These are phyloP conservation scores for Xylariaceae sp. DNA, from an alignment of 2,329 filamentous ascomycete species.

Conservation along the genomic window DNA sequence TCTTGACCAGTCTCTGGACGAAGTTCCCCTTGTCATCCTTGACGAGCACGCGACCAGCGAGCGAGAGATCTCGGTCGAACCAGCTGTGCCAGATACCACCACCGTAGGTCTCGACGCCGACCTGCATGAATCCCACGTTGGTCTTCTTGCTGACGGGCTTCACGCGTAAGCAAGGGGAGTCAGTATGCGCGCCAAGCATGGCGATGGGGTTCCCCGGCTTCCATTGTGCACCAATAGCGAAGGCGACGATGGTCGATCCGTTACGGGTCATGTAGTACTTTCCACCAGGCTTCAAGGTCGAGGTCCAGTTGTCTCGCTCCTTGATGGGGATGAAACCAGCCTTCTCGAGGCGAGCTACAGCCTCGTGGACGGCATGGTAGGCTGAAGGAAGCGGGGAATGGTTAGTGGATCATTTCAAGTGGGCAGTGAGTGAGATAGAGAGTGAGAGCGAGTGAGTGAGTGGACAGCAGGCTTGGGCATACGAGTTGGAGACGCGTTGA, in stretches of 20 bases:
- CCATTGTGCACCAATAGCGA: conserved; percentile 88
- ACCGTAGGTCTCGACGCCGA: conserved; percentile 94
- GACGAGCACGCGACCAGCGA: conserved; percentile 84
- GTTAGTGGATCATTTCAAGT: conserved; percentile 17
- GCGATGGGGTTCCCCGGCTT: conserved; percentile 82
- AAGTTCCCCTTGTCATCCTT: conserved; percentile 67
- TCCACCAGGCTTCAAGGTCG: conserved; percentile 72
- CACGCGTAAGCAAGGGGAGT: conserved; percentile 84
- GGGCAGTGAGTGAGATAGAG: too few species aligned
- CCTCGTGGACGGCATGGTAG: conserved; percentile 85
- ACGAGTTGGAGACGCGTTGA: conserved; percentile 94
- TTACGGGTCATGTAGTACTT: conserved; percentile 97
- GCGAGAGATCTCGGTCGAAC: conserved; percentile 92
- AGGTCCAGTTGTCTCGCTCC: conserved; percentile 86
- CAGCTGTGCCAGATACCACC: conserved; percentile 97
- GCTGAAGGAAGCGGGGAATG: conserved; percentile 47
- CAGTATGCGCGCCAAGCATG: conserved; percentile 94
- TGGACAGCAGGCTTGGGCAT: conserved; percentile 23
- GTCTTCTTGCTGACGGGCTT: conserved; percentile 93
- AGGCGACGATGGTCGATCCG: conserved; percentile 84
- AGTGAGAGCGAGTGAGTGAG: not conserved
- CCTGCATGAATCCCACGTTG: conserved; percentile 81
- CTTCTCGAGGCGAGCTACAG: conserved; percentile 68
- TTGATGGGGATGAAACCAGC: conserved; percentile 85
- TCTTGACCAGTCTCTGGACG: conserved; percentile 78